Base-by-base conservation (phyloP, 2,329 filamentous ascomycete species). In the Tolypocladium pustulatum region DNA sequence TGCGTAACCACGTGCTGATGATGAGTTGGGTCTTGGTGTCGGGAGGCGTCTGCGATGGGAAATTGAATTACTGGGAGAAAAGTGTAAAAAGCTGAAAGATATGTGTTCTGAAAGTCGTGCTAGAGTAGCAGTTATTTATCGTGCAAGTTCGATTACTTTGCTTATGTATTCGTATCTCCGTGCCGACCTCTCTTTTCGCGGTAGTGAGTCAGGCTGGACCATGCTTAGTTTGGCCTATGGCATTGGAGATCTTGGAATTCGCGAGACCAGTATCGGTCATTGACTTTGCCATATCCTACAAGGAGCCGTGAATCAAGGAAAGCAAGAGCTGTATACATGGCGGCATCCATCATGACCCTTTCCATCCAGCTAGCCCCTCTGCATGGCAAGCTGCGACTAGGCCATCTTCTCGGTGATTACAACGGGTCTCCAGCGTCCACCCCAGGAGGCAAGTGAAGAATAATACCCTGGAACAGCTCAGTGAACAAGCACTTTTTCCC, bases 1-100 rank as follows among this genome's bases (percentile, higher is more conserved):
- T 64, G 79, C 76, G 63, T 81, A 67, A 67, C 58, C 55, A 25
- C 51, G 49, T 40, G 51, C 40, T 34, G n/a, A 52, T 34, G n/a
- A 52, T n/a, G 49, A 32, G 49, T 22, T 43, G 49, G 37, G 63
- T 58, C 49, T 27, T 34, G 17, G 54, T 54, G 46, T 53, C 27
- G 49, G 52, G 25, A 38, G 58, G 54, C 25, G 38, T 58, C 55
- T 59, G 17, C 53, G 40, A 51, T 57, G 32, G 38, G 36, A 49
- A 6, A 54, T 60, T 13, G 49, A 22, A 30, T 27, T 52, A 22
- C 10, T 13, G 49, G 49, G 4, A 22, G 22, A 52, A 52, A 15
- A 52, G 10, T 22, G 10, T 20, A 22, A 36, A 22, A 38, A 13
- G 37, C n/a, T 57, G n/a, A 13, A 49, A 20, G 41, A 49, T 4